phyloP scores from a whole-genome alignment of 768 basidiomycete species.

The Mycena leptocephala region DNA sequence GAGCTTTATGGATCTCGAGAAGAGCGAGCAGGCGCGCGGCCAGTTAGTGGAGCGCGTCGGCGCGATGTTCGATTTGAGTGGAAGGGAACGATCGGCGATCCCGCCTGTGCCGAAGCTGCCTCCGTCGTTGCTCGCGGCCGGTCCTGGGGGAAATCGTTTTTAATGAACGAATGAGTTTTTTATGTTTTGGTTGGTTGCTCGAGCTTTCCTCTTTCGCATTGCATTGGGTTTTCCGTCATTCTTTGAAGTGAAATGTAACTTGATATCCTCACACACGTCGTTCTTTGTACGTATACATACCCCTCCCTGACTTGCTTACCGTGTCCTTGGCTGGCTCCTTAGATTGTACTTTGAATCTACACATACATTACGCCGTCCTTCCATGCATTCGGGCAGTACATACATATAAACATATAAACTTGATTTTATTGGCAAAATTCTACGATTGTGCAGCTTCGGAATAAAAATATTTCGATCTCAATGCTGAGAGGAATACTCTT shows the following conservation, averaged over 20 bases:
- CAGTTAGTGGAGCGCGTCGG: constrained; percentile 68
- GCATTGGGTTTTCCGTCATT: not conserved
- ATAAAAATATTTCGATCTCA: too few relatives aligned
- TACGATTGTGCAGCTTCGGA: too few relatives aligned
- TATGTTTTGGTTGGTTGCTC: constrained; percentile 25
- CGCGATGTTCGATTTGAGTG: constrained; percentile 63
- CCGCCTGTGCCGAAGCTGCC: constrained; percentile 66
- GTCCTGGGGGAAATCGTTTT: constrained; percentile 48
- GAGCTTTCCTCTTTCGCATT: not conserved
- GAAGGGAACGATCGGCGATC: constrained; percentile 49
- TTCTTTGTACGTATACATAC: constrained; percentile 16
- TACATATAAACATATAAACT: too few relatives aligned
- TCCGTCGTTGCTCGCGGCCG: constrained; percentile 41
- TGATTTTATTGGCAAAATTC: too few relatives aligned
- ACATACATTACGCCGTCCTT: too few relatives aligned
- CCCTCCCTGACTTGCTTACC: not conserved
- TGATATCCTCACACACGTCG: not conserved
- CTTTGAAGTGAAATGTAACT: not conserved
- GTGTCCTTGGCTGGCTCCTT: not conserved
- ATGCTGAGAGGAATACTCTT: too few relatives aligned
- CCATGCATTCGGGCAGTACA: too few relatives aligned
- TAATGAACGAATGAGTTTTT: constrained; percentile 39
- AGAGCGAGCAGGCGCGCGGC: constrained; percentile 65
- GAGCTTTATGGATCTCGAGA: constrained; percentile 69
- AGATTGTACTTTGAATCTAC: not conserved